Evolutionary conservation across 2,329 filamentous ascomycete species (phyloP).

Genomic region (Parafenestella ontariensis): DNA sequence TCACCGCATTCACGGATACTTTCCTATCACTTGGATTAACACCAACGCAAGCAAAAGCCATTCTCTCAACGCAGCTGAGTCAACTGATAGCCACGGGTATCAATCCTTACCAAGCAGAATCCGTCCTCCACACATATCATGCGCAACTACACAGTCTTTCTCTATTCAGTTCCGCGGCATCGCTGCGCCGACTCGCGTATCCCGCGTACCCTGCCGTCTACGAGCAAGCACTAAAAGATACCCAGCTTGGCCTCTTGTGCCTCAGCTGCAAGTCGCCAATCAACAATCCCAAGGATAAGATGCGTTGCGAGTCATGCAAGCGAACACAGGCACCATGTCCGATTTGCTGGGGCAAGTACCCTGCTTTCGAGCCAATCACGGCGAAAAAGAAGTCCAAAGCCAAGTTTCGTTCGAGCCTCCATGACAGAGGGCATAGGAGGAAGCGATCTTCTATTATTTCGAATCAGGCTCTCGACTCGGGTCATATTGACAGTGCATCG

Average conservation of each 20-base stretch:
- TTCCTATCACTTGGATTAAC: constrained; percentile 48
- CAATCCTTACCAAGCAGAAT: constrained; percentile 61
- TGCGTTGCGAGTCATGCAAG: constrained; percentile 60
- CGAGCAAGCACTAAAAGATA: constrained; percentile 63
- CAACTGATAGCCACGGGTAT: constrained; percentile 54
- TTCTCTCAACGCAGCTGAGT: constrained; percentile 50
- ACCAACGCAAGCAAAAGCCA: constrained; percentile 48
- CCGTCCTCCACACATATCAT: constrained; percentile 65
- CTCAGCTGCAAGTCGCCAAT: constrained; percentile 64
- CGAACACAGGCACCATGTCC: constrained; percentile 52
- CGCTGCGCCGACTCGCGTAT: constrained; percentile 63
- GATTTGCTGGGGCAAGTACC: constrained; percentile 54
- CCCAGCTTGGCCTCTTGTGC: constrained; percentile 62
- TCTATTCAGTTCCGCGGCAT: constrained; percentile 61
- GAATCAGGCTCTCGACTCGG: constrained; percentile 5
- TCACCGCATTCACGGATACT: constrained; percentile 50
- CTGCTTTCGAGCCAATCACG: constrained; percentile 48
- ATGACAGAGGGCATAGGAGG: constrained; percentile 31
- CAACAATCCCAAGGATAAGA: constrained; percentile 59
- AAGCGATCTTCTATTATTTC: constrained; percentile 37
- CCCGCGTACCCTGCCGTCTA: constrained; percentile 64
- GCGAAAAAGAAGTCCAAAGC: constrained; percentile 40
- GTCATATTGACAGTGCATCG: constrained; percentile 26
- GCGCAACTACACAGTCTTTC: constrained; percentile 58
- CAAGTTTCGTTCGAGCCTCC: constrained; percentile 26